Evolutionary conservation across 805 yeast genomes (phyloP).

Genomic region (Lachancea thermotolerans): DNA sequence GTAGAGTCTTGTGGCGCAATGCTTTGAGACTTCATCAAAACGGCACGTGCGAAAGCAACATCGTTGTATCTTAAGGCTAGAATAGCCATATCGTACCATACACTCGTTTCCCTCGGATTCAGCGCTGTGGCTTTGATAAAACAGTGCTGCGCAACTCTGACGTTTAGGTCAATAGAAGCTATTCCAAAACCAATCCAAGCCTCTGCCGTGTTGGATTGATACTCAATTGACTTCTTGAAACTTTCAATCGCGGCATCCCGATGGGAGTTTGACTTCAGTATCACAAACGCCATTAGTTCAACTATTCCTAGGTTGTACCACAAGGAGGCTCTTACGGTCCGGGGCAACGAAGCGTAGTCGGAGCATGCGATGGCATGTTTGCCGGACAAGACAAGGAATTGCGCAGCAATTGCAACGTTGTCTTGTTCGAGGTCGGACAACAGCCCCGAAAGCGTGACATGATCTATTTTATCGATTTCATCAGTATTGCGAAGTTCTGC

Average conservation of each 20-base stretch:
- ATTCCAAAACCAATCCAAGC: conserved; percentile 84
- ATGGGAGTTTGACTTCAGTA: conserved; percentile 24
- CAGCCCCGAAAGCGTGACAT: conserved; percentile 13
- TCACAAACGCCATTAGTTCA: conserved; percentile 42
- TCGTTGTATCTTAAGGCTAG: conserved; percentile 67
- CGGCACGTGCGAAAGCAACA: conserved; percentile 60
- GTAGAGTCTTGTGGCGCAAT: conserved; percentile 67
- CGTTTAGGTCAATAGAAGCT: conserved; percentile 55
- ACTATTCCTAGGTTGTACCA: conserved; percentile 70
- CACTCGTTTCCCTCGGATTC: conserved; percentile 56
- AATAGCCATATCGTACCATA: conserved; percentile 80
- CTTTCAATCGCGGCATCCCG: conserved; percentile 49
- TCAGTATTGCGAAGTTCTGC: conserved; percentile 8
- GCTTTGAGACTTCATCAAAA: conserved; percentile 69
- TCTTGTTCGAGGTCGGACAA: conserved; percentile 21
- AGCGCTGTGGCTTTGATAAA: conserved; percentile 73
- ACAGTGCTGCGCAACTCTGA: conserved; percentile 85
- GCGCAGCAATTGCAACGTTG: conserved; percentile 32
- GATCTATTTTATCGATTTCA: conserved; percentile 29
- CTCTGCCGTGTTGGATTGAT: conserved; percentile 62
- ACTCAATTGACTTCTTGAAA: conserved; percentile 60
- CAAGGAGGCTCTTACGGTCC: conserved; percentile 47
- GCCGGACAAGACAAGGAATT: conserved; percentile 40
- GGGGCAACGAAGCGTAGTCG: conserved; percentile 24
- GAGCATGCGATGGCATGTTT: conserved; percentile 36